Conservation (phyloP, 208 protist species). For the Herpetomonas muscarum region DNA sequence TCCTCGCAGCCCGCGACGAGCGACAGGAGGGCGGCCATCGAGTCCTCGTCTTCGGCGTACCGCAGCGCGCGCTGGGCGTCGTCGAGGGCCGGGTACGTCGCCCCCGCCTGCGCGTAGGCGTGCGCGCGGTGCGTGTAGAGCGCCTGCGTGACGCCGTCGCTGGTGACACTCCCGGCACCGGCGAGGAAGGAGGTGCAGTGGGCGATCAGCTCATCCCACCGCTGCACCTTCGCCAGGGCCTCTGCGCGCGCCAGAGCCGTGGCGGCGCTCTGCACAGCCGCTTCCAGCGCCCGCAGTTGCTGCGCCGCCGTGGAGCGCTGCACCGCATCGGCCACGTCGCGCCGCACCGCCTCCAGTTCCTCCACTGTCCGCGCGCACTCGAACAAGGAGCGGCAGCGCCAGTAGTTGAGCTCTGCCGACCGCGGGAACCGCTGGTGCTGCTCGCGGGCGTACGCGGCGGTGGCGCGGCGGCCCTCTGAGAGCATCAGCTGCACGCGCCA, state of each 20-base stretch:
- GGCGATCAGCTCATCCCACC: constrained; percentile 18
- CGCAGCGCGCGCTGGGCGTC: constrained; percentile 38
- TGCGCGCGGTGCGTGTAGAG: constrained; percentile 30
- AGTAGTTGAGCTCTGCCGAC: not conserved
- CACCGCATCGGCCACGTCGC: constrained; percentile 21
- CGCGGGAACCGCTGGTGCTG: not conserved
- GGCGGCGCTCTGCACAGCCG: constrained; percentile 16
- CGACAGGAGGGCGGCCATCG: constrained; percentile 29
- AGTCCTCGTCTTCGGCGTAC: constrained; percentile 13
- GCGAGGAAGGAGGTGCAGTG: constrained; percentile 15
- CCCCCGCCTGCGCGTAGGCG: constrained; percentile 23
- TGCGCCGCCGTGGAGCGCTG: constrained; percentile 28
- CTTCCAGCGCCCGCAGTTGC: constrained; percentile 28
- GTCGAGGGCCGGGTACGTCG: constrained; percentile 55
- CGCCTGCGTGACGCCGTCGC: constrained; percentile 25
- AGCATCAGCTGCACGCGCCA: constrained; percentile 46
- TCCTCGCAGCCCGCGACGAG: constrained; percentile 52
- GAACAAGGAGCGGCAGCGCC: not conserved
- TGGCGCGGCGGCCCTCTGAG: constrained; percentile 17
- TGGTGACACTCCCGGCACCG: not conserved
- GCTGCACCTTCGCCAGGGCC: not conserved
- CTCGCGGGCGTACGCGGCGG: constrained; percentile 19
- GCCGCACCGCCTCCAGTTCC: constrained; percentile 21
- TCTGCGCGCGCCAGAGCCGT: constrained; percentile 21
- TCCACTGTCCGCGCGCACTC: constrained; percentile 12